These are phyloP conservation scores for Musa itinerans DNA, from an alignment of 176 grass and related monocot species.

Conservation along the genomic window DNA sequence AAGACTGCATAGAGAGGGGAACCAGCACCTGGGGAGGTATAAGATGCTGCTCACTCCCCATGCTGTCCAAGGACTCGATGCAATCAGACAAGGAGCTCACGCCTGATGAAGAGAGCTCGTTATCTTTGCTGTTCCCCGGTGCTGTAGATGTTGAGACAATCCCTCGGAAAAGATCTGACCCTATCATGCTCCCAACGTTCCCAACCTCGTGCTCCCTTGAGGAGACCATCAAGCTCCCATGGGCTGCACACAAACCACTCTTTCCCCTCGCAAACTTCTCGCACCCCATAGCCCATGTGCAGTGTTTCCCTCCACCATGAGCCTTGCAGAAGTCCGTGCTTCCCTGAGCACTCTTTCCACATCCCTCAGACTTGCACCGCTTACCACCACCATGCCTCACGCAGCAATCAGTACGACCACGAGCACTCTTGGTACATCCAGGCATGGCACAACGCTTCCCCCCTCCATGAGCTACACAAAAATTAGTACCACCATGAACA, in stretches of 20 bases:
- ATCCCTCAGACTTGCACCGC: slow-evolving; percentile 55
- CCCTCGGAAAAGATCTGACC: slow-evolving; percentile 31
- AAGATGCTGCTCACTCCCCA: slow-evolving; percentile 35
- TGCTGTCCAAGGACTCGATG: slow-evolving; percentile 31
- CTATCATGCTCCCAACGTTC: slow-evolving; percentile 23
- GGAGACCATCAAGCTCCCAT: slow-evolving; percentile 39
- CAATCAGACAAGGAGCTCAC: slow-evolving; percentile 34
- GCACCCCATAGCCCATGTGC: slow-evolving; percentile 48
- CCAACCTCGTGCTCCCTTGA: slow-evolving; percentile 21
- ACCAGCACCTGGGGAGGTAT: slow-evolving; percentile 63
- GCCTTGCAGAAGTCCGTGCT: slow-evolving; percentile 89
- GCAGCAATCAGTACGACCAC: slow-evolving; percentile 62
- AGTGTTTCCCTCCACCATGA: slow-evolving; percentile 59
- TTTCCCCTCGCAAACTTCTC: slow-evolving; percentile 79
- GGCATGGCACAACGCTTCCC: slow-evolving; percentile 49
- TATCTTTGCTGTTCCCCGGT: slow-evolving; percentile 34
- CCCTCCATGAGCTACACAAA: slow-evolving; percentile 76
- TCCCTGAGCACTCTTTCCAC: slow-evolving; percentile 75
- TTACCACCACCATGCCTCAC: slow-evolving; percentile 82
- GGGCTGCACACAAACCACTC: slow-evolving; percentile 55
- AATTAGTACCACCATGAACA: slow-evolving; percentile 72
- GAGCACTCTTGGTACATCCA: slow-evolving; percentile 70
- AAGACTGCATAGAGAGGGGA: slow-evolving; percentile 60
- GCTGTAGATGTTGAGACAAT: slow-evolving; percentile 38
- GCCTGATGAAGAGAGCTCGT: slow-evolving; percentile 44